Evolutionary conservation across 257 asterid species (phyloP).

Genomic region (Fraxinus americana): DNA sequence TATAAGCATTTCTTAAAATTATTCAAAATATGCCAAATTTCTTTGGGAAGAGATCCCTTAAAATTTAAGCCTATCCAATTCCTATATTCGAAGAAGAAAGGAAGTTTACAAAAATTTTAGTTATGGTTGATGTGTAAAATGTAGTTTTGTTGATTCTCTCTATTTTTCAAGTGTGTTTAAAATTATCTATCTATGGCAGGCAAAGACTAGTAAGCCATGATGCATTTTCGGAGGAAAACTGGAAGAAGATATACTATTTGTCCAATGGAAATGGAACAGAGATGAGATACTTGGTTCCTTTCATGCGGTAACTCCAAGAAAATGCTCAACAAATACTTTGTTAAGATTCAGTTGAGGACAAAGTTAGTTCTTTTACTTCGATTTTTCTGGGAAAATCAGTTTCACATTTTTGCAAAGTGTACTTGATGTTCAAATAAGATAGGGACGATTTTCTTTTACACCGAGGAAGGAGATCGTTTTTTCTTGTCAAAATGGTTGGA

Average conservation of each 20-base stretch:
- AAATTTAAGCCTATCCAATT: neutral
- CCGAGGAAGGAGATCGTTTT: neutral
- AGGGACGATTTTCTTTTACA: constrained; percentile 6
- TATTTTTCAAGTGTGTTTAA: neutral
- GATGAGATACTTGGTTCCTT: constrained; percentile 82
- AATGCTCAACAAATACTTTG: neutral
- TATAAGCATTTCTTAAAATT: neutral
- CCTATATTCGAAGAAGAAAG: neutral
- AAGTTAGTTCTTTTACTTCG: constrained; percentile 1
- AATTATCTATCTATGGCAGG: constrained; percentile 44
- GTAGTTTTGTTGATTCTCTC: neutral
- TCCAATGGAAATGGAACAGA: constrained; percentile 94
- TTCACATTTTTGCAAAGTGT: neutral
- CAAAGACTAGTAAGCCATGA: constrained; percentile 77
- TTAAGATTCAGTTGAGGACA: constrained; percentile 16
- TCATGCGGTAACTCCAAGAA: constrained; percentile 60
- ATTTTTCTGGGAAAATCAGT: neutral
- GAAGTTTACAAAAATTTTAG: no score
- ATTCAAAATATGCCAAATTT: neutral
- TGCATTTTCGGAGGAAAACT: constrained; percentile 80
- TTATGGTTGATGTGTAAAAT: neutral
- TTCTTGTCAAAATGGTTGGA: neutral
- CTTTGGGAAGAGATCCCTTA: neutral
- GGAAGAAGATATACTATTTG: constrained; percentile 93
- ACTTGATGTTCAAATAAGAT: constrained; percentile 9